Evolutionary conservation across 495 filamentous ascomycete genomes (phyloP), one percentile per base, ranked within the genome.

Genomic region (Penicillium macrosclerotiorum): DNA sequence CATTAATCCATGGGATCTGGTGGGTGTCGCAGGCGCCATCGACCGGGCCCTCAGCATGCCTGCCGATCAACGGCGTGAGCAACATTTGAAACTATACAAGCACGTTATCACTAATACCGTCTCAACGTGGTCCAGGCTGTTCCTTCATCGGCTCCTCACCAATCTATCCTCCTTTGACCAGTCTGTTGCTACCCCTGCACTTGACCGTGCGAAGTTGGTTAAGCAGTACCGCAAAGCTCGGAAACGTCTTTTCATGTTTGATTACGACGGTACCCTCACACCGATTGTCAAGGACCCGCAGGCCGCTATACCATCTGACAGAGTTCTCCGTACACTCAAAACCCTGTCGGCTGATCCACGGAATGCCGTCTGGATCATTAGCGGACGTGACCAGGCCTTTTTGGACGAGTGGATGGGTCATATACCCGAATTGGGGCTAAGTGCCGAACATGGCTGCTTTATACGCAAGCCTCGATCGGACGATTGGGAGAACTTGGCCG

Each of bases 221-320:
- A 75, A 72, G 39, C 82, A 82, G 48, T 96, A 94, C 60, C 79
- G 81, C 48, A 72, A 78, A 34, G 79, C 88, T 13, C 73, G 71
- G 39, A 84, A 83, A 66, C 82, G 92, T 23, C 71, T 98, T 2
- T 94, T 97, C 67, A 90, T 98, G 85, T 95, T 96, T 55, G 93
- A 98, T 72, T 98, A 97, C 59, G 93, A 98, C 64, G 93, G 93
- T 36, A 98, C 93, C 0, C 80, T 98, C n/a, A 96, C 94, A 0
- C 89, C 90, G 1, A 96, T 98, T 52, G 91, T 97, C 19, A 81
- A 83, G 43, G 89, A 96, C 51, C 94, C 93, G 1, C 79, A 82
- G 47, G 81, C 86, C 6, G 93, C 94, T 2, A 83, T 96, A 27
- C 92, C 93, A 0, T 88, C 89, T 2, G 84, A 92, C 55, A 79